Evolutionary conservation across 108 stramenopile genomes (phyloP).

Genomic region (Cyclotella choctawhatcheeana): DNA sequence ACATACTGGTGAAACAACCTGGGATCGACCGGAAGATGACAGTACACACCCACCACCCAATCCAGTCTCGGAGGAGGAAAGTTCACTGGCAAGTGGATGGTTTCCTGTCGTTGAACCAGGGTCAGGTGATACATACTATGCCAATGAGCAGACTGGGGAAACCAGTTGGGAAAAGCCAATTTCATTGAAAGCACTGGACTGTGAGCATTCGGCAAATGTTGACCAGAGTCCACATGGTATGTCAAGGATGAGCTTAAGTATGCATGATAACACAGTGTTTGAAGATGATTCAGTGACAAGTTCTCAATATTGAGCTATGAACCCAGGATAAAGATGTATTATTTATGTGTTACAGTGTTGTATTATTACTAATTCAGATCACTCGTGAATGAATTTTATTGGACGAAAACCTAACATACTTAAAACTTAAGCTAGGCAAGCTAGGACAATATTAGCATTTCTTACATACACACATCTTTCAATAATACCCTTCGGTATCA

Average conservation of each 20-base stretch:
- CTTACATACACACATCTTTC: no score
- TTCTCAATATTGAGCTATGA: slow-evolving; percentile 5
- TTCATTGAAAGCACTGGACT: not conserved
- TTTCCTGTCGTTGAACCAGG: slow-evolving; percentile 17
- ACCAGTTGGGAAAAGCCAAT: slow-evolving; percentile 32
- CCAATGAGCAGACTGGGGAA: slow-evolving; percentile 20
- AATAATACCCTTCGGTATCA: no score
- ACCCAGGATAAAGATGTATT: no score
- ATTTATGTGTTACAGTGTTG: not conserved
- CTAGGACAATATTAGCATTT: no score
- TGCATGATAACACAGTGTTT: slow-evolving; percentile 7
- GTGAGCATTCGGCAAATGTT: not conserved
- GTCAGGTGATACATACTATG: slow-evolving; percentile 30
- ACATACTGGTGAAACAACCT: slow-evolving; percentile 7
- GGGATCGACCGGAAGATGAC: not conserved
- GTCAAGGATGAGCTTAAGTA: slow-evolving; percentile 3
- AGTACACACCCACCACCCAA: not conserved
- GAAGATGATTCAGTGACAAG: slow-evolving; percentile 16
- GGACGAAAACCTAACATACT: no score
- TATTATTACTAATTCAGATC: not conserved
- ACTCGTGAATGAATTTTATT: no score
- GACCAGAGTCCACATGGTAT: not conserved
- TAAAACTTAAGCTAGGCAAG: no score
- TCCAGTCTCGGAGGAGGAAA: not conserved
- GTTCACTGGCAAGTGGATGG: slow-evolving; percentile 21